A percentile compares a stretch with the other conserved stretches of the same genome.
Evolutionary conservation across 148 eudicot genomes (phyloP).

Genomic region (Amaranthus cruentus): DNA sequence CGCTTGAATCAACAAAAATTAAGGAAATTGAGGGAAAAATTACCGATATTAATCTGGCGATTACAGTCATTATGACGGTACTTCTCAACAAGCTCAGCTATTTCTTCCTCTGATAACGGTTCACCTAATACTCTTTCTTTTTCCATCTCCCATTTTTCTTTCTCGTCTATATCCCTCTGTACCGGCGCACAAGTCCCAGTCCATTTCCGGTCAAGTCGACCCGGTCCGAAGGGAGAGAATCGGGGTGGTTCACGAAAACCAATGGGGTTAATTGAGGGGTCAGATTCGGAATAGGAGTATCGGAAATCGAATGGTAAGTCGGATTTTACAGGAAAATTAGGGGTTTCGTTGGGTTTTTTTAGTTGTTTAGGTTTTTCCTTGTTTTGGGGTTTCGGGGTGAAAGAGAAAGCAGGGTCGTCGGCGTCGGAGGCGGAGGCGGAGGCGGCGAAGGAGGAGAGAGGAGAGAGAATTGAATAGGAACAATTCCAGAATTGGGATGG

Average conservation of each 20-base stretch:
- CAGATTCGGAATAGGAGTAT: conserved; percentile 77
- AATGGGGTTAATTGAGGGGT: conserved; percentile 48
- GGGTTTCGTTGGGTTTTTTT: conserved; percentile 20
- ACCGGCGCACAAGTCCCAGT: conserved; percentile 76
- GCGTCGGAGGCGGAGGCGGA: conserved; percentile 1
- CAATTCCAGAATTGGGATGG: conserved; percentile 18
- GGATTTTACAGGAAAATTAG: conserved; percentile 27
- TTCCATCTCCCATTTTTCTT: conserved; percentile 32
- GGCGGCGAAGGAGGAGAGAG: no score
- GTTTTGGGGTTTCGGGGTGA: conserved; percentile 31
- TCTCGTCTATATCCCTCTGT: conserved; percentile 13
- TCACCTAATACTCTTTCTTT: conserved; percentile 51
- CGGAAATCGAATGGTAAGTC: conserved; percentile 80
- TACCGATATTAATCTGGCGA: conserved; percentile 87
- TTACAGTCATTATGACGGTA: conserved; percentile 79
- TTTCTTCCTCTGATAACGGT: conserved; percentile 54
- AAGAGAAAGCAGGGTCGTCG: conserved; percentile 84
- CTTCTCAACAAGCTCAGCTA: conserved; percentile 65
- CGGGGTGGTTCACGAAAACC: conserved; percentile 78
- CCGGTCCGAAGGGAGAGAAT: conserved; percentile 92
- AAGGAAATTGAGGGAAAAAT: background rate
- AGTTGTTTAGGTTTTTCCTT: conserved; percentile 14
- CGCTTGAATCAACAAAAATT: background rate
- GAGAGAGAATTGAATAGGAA: conserved; percentile 20
- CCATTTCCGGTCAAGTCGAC: conserved; percentile 86